A percentile compares a stretch with the other conserved stretches of the same genome.
Conservation (phyloP, 1,284 basidiomycete species). For the Austroboletus rostrupii region DNA sequence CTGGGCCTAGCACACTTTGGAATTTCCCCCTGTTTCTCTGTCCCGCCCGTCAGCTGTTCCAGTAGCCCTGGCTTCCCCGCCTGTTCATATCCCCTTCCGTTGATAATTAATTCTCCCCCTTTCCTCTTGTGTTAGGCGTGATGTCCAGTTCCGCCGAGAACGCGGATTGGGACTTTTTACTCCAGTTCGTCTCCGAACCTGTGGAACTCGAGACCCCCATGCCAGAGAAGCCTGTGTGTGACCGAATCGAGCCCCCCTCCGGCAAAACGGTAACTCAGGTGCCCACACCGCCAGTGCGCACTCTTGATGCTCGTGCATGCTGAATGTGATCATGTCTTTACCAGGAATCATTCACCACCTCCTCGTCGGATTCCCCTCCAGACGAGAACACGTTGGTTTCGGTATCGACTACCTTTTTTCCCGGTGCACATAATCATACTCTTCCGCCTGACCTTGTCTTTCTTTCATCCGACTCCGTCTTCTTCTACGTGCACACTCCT, state of each 20-base stretch:
- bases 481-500: conserved; percentile 63
- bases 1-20: background rate
- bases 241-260: conserved; percentile 22
- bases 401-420: conserved; percentile 76
- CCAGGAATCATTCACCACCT: conserved; percentile 49
- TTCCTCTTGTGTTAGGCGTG: background rate
- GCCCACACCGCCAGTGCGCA: conserved; percentile 63
- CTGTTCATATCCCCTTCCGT: background rate
- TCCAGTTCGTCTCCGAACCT: conserved; percentile 61
- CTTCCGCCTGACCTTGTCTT: conserved; percentile 58
- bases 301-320: conserved; percentile 1
- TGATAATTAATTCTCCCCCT: background rate
- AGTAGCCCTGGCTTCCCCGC: background rate
- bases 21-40: conserved; percentile 21
- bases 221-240: conserved; percentile 34
- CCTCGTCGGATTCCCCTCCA: conserved; percentile 39
- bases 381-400: conserved; percentile 53
- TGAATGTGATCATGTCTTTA: conserved; percentile 4
- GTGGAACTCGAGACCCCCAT: conserved; percentile 38
- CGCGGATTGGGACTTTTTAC: conserved; percentile 57
- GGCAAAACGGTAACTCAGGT: conserved; percentile 38
- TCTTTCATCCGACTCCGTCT: conserved; percentile 68
- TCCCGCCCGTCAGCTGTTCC: conserved; percentile 1
- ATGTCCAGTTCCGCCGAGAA: conserved; percentile 38
- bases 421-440: conserved; percentile 54